These are phyloP conservation scores for Nematodospora valgi DNA, from an alignment of 805 yeast genomes.

Conservation along the genomic window DNA sequence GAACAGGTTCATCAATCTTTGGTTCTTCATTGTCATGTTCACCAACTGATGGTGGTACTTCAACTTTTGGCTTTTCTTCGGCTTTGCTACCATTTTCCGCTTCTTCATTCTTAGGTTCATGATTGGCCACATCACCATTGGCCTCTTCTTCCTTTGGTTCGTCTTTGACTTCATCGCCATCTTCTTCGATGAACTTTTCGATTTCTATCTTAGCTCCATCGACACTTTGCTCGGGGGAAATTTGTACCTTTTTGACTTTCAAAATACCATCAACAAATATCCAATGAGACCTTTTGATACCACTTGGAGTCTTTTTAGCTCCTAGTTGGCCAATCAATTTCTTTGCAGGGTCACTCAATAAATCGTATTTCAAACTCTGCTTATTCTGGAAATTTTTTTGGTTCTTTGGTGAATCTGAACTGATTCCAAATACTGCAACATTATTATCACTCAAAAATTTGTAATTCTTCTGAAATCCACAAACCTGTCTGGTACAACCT, in stretches of 20 bases:
- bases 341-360: conserved; percentile 73
- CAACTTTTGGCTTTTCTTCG: conserved; percentile 4
- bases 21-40: conserved; percentile 1
- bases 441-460: conserved; percentile 46
- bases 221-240: conserved; percentile 54
- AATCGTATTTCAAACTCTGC: conserved; percentile 67
- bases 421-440: conserved; percentile 71
- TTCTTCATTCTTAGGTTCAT: conserved; percentile 6
- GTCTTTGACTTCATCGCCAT: conserved; percentile 9
- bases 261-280: conserved; percentile 77
- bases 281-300: conserved; percentile 90
- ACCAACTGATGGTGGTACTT: neutral
- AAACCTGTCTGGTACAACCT: conserved; percentile 94
- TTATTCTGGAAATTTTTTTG: conserved; percentile 75
- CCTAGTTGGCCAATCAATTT: conserved; percentile 72
- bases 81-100: conserved; percentile 7
- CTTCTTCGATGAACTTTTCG: conserved; percentile 31
- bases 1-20: neutral
- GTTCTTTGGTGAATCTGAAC: conserved; percentile 76
- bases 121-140: conserved; percentile 8
- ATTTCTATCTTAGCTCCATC: conserved; percentile 58
- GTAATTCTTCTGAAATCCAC: conserved; percentile 75
- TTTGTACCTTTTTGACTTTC: conserved; percentile 46
- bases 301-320: conserved; percentile 75
- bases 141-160: conserved; percentile 8